These are phyloP conservation scores for Whalleya microplaca DNA, from an alignment of 2,329 filamentous ascomycete genomes.

Conservation along the genomic window DNA sequence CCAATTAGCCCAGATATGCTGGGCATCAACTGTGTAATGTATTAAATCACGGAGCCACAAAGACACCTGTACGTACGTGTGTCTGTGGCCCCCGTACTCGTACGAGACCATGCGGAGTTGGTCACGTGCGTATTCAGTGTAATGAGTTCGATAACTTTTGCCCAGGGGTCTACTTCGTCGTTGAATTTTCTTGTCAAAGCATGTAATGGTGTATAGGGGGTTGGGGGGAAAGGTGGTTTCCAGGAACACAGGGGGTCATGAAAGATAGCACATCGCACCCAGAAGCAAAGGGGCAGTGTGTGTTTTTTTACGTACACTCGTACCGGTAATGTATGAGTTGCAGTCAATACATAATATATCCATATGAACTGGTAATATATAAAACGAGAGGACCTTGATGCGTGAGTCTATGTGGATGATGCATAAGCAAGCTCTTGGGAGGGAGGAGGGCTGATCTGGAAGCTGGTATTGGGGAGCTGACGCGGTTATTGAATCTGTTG, in stretches of 20 bases:
- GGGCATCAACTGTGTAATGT: not conserved
- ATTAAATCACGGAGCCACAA: not conserved
- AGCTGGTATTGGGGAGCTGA: not conserved
- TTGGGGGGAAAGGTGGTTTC: not conserved
- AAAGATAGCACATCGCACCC: not conserved
- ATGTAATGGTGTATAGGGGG: not conserved
- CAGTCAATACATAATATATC: not conserved
- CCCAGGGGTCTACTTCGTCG: not conserved
- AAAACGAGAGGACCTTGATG: not conserved
- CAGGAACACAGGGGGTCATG: not conserved
- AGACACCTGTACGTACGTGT: not conserved
- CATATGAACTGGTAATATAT: not conserved
- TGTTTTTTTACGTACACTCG: not conserved
- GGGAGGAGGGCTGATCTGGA: not conserved
- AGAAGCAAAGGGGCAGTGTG: not conserved
- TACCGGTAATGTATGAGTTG: not conserved
- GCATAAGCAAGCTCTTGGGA: not conserved
- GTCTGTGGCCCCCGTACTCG: not conserved
- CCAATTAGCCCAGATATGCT: not conserved
- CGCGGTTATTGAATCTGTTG: no score
- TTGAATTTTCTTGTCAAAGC: not conserved
- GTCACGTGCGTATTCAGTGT: not conserved
- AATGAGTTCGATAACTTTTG: not conserved
- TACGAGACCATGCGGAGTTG: not conserved
- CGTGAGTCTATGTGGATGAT: not conserved